Base-by-base conservation (phyloP, 192 early-diverging fungal genomes). In the Thoreauomyces humboldtii region DNA sequence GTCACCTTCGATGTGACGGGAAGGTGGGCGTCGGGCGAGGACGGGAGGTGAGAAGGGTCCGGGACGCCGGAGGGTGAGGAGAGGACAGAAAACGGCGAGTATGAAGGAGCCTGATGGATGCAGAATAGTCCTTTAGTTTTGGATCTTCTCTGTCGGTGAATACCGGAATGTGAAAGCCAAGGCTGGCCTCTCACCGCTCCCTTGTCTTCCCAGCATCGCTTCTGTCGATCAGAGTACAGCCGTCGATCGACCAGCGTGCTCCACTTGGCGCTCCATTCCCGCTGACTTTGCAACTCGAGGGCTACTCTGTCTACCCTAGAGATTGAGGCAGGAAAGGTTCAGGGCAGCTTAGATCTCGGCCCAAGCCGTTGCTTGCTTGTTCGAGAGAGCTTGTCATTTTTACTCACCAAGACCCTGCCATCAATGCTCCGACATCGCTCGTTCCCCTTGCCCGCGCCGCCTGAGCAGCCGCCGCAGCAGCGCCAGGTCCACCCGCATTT, bases 1-100 rank as follows among this genome's bases (percentile, higher is more conserved):
- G 67, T 69, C 27, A 69, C 56, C 37, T 69, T 86, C 74, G 22
- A 86, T 87, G 51, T 88, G 82, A 12, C 91, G 89, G 73, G 93
- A 87, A n/a, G 85, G 32, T 41, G 60, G 61, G 28, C 56, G 37
- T 32, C 54, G 43, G 65, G 56, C 36, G 36, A 69, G 27, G 15
- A 5, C 7, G 41, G 58, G 58, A 12, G 41, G 37, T 25, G 34
- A 36, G 34, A 15, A 4, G 55, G 55, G 33, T 57, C 55, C n/a
- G n/a, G n/a, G n/a, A n/a, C n/a, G 55, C 34, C 55, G 55, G 32
- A 31, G 3, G 55, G 55, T 9, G 55, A 41, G 38, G 38, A 17
- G 38, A 17, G 17, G 38, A 41, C 11, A 41, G 11, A 41, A 9
- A 41, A 17, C n/a, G n/a, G n/a, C n/a, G 38, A 41, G 38, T 41